These are phyloP conservation scores for Beauveria sp. DNA, from an alignment of 2,329 filamentous ascomycete genomes.

Conservation along the genomic window DNA sequence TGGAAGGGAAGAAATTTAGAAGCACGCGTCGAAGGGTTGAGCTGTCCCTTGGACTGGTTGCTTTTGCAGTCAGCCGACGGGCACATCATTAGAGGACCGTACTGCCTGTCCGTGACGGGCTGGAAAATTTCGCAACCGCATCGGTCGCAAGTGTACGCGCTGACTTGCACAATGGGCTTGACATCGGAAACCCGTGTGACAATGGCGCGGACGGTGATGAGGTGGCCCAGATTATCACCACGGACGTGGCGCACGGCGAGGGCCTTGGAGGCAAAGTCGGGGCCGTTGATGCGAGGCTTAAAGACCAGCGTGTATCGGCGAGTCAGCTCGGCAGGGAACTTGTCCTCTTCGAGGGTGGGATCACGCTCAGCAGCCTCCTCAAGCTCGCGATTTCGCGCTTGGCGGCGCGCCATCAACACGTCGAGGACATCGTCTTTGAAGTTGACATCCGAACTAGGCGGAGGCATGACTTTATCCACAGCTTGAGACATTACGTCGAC, in stretches of 20 bases:
- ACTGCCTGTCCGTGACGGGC: slow-evolving; percentile 85
- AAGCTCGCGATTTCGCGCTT: slow-evolving; percentile 75
- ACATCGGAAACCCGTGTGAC: slow-evolving; percentile 94
- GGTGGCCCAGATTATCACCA: slow-evolving; percentile 83
- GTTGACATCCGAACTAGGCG: slow-evolving; percentile 67
- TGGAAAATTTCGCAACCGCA: slow-evolving; percentile 98
- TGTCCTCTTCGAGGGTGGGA: slow-evolving; percentile 58
- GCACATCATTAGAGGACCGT: slow-evolving; percentile 77
- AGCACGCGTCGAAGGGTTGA: slow-evolving; percentile 89
- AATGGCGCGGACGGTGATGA: slow-evolving; percentile 93
- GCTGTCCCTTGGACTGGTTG: slow-evolving; percentile 88
- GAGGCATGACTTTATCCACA: slow-evolving; percentile 79
- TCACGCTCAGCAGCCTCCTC: slow-evolving; percentile 60
- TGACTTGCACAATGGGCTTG: slow-evolving; percentile 95
- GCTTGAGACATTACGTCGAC: slow-evolving; percentile 85
- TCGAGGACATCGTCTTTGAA: slow-evolving; percentile 98
- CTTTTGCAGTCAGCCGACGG: slow-evolving; percentile 82
- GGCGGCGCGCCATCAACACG: slow-evolving; percentile 88
- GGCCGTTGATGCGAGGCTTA: slow-evolving; percentile 74
- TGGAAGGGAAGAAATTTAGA: slow-evolving; percentile 98
- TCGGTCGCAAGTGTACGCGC: slow-evolving; percentile 93
- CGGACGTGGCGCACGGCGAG: slow-evolving; percentile 90
- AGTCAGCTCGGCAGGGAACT: slow-evolving; percentile 87
- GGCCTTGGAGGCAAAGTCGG: slow-evolving; percentile 53
- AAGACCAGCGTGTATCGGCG: slow-evolving; percentile 94